Conservation (phyloP, 2,329 filamentous ascomycete genomes). For the Diaporthe humulicola region DNA sequence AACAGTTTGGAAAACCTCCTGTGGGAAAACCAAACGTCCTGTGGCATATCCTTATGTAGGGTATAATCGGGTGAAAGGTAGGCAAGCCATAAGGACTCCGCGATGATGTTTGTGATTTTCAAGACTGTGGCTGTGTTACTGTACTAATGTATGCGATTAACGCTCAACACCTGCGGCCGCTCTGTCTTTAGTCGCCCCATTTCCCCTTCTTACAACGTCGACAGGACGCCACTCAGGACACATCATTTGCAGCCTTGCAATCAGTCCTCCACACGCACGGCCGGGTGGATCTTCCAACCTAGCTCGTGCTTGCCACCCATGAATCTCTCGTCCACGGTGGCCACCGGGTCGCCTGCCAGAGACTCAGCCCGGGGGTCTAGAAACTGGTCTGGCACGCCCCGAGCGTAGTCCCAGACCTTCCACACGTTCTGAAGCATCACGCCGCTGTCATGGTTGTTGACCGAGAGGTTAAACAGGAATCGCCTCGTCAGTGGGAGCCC, state of each 20-base stretch:
- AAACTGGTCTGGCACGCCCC: background rate
- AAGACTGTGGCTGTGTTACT: too few species aligned
- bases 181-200: background rate
- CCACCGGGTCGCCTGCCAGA: background rate
- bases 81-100: too few species aligned
- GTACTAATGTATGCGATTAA: too few species aligned
- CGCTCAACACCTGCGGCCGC: background rate
- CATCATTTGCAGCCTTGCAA: background rate
- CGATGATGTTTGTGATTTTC: too few species aligned
- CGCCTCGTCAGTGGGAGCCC: slow-evolving; percentile 14
- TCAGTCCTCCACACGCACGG: too few species aligned
- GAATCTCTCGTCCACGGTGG: slow-evolving; percentile 5
- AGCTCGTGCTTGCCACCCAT: background rate
- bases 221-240: background rate
- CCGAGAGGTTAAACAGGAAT: background rate
- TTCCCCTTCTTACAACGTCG: background rate
- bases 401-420: slow-evolving; percentile 11
- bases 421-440: background rate
- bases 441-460: background rate
- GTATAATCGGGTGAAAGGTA: too few species aligned
- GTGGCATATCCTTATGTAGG: too few species aligned
- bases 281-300: background rate
- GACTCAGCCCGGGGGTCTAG: background rate
- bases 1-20: too few species aligned
- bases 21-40: too few species aligned